Conservation (phyloP, 2,329 filamentous ascomycete genomes). For the Xylariomycetidae sp. region DNA sequence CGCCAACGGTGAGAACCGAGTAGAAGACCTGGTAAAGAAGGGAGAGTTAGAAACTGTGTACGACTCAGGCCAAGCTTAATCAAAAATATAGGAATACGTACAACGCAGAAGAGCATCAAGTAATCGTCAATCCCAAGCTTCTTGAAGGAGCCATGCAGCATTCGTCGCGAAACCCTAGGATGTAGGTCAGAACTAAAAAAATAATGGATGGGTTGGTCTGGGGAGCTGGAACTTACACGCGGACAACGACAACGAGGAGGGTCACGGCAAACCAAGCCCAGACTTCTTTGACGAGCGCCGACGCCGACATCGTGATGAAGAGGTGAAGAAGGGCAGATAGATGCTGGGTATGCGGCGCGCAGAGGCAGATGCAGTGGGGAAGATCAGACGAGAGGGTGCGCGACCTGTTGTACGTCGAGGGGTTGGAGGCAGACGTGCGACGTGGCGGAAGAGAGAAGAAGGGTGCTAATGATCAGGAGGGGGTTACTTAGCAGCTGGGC, state of each 20-base stretch:
- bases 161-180: slow-evolving; percentile 31
- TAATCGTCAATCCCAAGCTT: slow-evolving; percentile 50
- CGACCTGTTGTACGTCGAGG: too few species aligned
- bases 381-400: too few species aligned
- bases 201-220: background rate
- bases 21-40: slow-evolving; percentile 17
- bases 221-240: background rate
- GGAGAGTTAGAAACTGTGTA: too few species aligned
- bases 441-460: too few species aligned
- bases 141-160: slow-evolving; percentile 37
- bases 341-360: too few species aligned
- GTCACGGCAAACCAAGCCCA: slow-evolving; percentile 1
- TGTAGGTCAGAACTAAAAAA: background rate
- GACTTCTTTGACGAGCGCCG: background rate
- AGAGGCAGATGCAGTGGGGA: too few species aligned
- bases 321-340: too few species aligned
- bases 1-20: slow-evolving; percentile 46
- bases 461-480: too few species aligned
- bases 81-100: too few species aligned
- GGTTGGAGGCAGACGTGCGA: too few species aligned
- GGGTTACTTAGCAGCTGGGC: too few species aligned
- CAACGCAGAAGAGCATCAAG: slow-evolving; percentile 49
- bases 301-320: background rate
- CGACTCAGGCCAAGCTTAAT: too few species aligned
- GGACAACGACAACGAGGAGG: background rate